phyloP scores from a whole-genome alignment of 441 rosid genomes.

The Pelargonium myrrhifolium region DNA sequence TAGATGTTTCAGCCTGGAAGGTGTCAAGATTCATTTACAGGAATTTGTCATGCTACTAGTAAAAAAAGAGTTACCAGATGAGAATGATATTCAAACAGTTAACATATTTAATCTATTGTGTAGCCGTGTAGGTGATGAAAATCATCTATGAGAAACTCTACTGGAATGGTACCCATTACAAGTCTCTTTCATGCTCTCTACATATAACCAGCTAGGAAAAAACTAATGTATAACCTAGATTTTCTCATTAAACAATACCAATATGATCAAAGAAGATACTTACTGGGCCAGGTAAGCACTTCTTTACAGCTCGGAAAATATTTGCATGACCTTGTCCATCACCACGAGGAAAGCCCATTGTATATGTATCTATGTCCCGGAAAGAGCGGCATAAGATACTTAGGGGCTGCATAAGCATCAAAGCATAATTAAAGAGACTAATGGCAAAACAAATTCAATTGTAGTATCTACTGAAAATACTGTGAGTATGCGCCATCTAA shows the following conservation, averaged over 20 bases:
- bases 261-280: conserved; percentile 28
- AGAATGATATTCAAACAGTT: not conserved
- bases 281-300: conserved; percentile 95
- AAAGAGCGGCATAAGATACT: conserved; percentile 83
- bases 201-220: conserved; percentile 8
- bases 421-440: conserved; percentile 9
- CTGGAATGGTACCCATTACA: conserved; percentile 6
- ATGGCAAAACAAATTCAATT: not conserved
- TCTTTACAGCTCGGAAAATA: conserved; percentile 83
- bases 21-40: not conserved
- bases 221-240: conserved; percentile 4
- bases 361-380: conserved; percentile 70
- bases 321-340: conserved; percentile 81
- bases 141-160: conserved; percentile 7
- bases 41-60: not conserved
- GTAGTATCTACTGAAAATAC: not conserved
- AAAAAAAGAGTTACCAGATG: not conserved
- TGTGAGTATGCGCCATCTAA: not conserved
- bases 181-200: conserved; percentile 8
- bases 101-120: not conserved
- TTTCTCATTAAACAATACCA: conserved; percentile 10
- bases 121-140: not conserved
- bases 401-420: conserved; percentile 59
- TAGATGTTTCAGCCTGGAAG: not conserved
- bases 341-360: conserved; percentile 78